A percentile compares a stretch with the other conserved stretches of the same genome.
Conservation (phyloP, 805 yeast species). For the Starmera amethionina region DNA sequence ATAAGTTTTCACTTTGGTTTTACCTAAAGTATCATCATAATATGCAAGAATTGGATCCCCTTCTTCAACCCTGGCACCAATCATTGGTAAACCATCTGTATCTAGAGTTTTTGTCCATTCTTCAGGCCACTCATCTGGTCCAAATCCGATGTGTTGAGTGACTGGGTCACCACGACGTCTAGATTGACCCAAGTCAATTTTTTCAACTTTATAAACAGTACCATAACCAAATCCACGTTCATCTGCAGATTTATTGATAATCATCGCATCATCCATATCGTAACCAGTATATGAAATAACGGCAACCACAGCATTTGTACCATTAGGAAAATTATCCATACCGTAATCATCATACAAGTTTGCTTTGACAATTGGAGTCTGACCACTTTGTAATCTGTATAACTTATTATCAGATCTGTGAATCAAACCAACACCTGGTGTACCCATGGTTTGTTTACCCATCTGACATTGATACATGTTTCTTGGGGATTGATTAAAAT, state of each 20-base stretch:
- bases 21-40: conserved; percentile 83
- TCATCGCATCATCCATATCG: conserved; percentile 99
- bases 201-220: conserved; percentile 90
- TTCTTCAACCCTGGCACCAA: conserved; percentile 82
- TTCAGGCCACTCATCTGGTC: conserved; percentile 86
- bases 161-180: conserved; percentile 92
- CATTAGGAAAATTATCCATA: conserved; percentile 97
- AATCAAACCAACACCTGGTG: conserved; percentile 91
- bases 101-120: conserved; percentile 84
- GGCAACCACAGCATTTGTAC: conserved; percentile 97
- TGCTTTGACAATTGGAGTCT: conserved; percentile 95
- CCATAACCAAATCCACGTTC: conserved; percentile 98
- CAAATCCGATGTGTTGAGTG: conserved; percentile 90
- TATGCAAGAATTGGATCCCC: conserved; percentile 95
- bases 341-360: conserved; percentile 91
- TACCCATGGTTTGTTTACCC: conserved; percentile 99
- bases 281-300: conserved; percentile 98
- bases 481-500: conserved; percentile 98
- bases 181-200: conserved; percentile 67
- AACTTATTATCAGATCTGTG: conserved; percentile 94
- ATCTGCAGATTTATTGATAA: conserved; percentile 91
- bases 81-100: conserved; percentile 83
- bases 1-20: conserved; percentile 85
- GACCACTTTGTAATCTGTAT: conserved; percentile 89
- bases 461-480: conserved; percentile 99